Evolutionary conservation across 805 yeast species (phyloP).

Genomic region (Lachancea thermotolerans): DNA sequence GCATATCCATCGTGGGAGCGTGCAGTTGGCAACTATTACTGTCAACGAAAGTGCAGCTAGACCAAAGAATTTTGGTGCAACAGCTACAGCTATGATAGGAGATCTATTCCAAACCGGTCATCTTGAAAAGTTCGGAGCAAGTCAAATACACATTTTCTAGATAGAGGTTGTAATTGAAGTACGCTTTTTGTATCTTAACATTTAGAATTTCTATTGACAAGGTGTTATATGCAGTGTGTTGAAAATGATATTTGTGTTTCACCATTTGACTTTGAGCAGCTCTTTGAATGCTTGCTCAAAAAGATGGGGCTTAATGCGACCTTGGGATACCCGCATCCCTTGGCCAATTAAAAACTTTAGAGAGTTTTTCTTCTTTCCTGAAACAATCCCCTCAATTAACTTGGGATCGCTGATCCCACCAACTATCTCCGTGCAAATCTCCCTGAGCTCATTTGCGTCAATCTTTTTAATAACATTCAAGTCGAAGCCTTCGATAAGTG

Average conservation of each 20-base stretch:
- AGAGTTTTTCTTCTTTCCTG: slow-evolving; percentile 55
- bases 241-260: not conserved
- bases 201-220: no score
- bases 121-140: no score
- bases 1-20: no score
- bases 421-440: slow-evolving; percentile 42
- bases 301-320: slow-evolving; percentile 37
- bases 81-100: no score
- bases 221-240: no score
- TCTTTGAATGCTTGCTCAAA: slow-evolving; percentile 33
- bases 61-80: no score
- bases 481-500: slow-evolving; percentile 50
- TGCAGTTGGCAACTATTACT: no score
- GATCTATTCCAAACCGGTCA: no score
- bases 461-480: slow-evolving; percentile 32
- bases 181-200: no score
- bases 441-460: slow-evolving; percentile 32
- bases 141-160: no score
- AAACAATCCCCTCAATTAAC: slow-evolving; percentile 48
- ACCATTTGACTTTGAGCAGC: slow-evolving; percentile 17
- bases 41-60: no score
- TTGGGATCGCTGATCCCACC: slow-evolving; percentile 36
- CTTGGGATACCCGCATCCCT: slow-evolving; percentile 76
- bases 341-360: slow-evolving; percentile 76
- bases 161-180: no score